Conservation (phyloP, 116 monocot species). For the Zostera marina region DNA sequence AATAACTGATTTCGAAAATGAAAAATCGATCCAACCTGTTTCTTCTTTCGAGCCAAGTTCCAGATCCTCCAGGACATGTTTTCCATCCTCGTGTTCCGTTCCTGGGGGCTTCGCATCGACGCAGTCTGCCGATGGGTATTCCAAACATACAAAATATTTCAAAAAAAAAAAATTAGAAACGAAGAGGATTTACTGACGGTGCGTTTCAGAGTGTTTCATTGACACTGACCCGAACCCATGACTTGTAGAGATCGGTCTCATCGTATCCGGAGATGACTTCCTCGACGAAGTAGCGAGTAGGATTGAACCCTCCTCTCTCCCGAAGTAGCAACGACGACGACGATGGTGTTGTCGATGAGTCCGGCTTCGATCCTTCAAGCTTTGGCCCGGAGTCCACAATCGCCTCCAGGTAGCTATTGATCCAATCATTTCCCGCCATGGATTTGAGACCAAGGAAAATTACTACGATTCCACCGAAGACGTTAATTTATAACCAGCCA, state of each 20-base stretch:
- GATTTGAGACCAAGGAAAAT: no score
- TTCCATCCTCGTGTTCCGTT: slow-evolving; percentile 95
- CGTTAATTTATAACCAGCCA: no score
- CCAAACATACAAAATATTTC: background rate
- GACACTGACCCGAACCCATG: slow-evolving; percentile 69
- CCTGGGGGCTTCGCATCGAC: slow-evolving; percentile 78
- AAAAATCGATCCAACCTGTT: slow-evolving; percentile 39
- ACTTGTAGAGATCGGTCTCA: slow-evolving; percentile 67
- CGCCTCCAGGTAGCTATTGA: slow-evolving; percentile 76
- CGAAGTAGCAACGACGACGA: slow-evolving; percentile 31
- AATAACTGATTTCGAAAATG: no score
- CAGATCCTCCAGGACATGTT: slow-evolving; percentile 99
- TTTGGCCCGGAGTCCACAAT: slow-evolving; percentile 43
- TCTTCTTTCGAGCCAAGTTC: slow-evolving; percentile 98
- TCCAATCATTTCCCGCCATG: slow-evolving; percentile 65
- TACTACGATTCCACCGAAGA: no score
- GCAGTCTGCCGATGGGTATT: slow-evolving; percentile 29
- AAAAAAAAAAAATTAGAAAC: slow-evolving; percentile 1
- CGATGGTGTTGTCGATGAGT: slow-evolving; percentile 12
- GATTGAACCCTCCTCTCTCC: slow-evolving; percentile 48
- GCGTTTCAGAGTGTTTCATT: background rate
- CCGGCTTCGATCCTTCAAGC: slow-evolving; percentile 16
- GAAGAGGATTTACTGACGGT: background rate
- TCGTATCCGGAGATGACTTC: slow-evolving; percentile 62
- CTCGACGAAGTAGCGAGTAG: slow-evolving; percentile 61